Percentiles rank a stretch among this genome's conserved stretches.
Evolutionary conservation across 768 basidiomycete species (phyloP).

Genomic region (Podaxis sp.): DNA sequence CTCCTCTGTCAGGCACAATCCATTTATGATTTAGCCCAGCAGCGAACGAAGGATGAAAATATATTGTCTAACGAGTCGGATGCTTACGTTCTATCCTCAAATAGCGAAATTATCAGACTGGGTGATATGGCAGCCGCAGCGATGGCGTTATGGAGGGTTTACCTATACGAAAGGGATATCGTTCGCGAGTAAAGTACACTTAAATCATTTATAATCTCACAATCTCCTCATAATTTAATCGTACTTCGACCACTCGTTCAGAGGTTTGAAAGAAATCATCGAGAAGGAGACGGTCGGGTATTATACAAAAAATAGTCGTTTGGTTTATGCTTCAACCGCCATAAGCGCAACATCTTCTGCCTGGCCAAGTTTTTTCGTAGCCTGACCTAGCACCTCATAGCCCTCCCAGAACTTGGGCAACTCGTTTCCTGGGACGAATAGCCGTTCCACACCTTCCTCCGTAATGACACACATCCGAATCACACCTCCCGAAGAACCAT

Average conservation of each 20-base stretch:
- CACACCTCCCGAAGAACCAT: constrained; percentile 96
- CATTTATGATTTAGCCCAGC: not conserved
- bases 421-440: constrained; percentile 89
- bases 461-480: constrained; percentile 98
- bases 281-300: not conserved
- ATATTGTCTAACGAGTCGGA: constrained; percentile 31
- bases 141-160: constrained; percentile 73
- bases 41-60: not conserved
- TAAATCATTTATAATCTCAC: not conserved
- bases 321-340: constrained; percentile 39
- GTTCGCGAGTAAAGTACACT: not conserved
- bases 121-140: constrained; percentile 63
- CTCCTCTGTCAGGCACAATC: constrained; percentile 28
- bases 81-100: constrained; percentile 63
- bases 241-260: not conserved
- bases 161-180: constrained; percentile 61
- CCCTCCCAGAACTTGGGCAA: constrained; percentile 91
- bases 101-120: constrained; percentile 40
- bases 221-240: not conserved
- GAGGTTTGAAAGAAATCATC: not conserved
- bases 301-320: constrained; percentile 11
- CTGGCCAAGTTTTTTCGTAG: constrained; percentile 25
- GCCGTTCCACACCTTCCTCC: constrained; percentile 83
- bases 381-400: constrained; percentile 56
- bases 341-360: constrained; percentile 40